Evolutionary conservation across 768 basidiomycete genomes (phyloP), one percentile per base, ranked within the genome.

Genomic region (Leccinum pellstonianum): DNA sequence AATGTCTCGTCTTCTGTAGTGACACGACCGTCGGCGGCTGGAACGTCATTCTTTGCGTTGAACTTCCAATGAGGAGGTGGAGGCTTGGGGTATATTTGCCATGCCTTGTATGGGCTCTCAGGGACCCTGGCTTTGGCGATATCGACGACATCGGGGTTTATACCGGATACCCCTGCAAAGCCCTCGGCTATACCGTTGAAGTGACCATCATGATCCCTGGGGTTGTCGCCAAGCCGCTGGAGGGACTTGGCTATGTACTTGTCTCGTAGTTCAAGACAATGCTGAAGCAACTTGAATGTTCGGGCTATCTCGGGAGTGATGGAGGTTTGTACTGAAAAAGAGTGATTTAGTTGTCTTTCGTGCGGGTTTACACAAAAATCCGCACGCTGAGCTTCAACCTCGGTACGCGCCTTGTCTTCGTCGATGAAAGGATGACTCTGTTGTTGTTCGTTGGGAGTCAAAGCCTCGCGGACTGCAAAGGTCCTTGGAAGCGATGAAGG

Each of bases 11-110:
- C 58, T 43, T 62, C 68, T 46, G 65, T 58, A 43, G 68, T 55
- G 54, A 64, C 61, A 56, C 23, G 65, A 57, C 33, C 75, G 53
- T 80, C 80, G 10, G 76, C 64, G 59, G 79, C 83, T 35, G 82
- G 77, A 8, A 76, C 76, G 11, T 77, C 75, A 23, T 80, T 72
- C 52, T 82, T 76, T 51, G 83, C 77, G 43, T 77, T 82, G 87
- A 91, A 95, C 68, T 93, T 93, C 97, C 97, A 99, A 66, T 95
- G 95, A 0, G 95, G 96, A 3, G 93, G 91, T 0, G 97, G 97
- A 5, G 97, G 95, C 11, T 79, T 82, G 0, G 97, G 97, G 66
- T 97, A 97, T 64, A 98, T 90, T 56, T 82, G 83, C 97, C 97
- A 99, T 4, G 84, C 77, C 38, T 82, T 66, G 64, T 81, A 77